Evolutionary conservation across 495 filamentous ascomycete genomes (phyloP).

Genomic region (Penicillium manginii): DNA sequence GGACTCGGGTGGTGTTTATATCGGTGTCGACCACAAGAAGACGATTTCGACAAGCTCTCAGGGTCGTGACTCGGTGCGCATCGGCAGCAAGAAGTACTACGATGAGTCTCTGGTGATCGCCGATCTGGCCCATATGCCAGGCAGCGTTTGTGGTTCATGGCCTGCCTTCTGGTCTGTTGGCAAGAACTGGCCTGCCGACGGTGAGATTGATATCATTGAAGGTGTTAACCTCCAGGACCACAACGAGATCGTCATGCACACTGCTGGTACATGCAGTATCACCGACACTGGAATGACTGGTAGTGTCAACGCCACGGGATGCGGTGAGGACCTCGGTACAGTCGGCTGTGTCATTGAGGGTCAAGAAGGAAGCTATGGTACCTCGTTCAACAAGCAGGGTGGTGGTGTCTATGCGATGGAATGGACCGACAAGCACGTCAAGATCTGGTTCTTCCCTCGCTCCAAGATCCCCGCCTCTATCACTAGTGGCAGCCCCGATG

Average conservation of each 20-base stretch:
- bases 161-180: slow-evolving; percentile 80
- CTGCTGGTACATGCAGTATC: slow-evolving; percentile 63
- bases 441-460: slow-evolving; percentile 80
- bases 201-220: slow-evolving; percentile 94
- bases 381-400: slow-evolving; percentile 70
- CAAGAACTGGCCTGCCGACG: slow-evolving; percentile 73
- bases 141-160: slow-evolving; percentile 70
- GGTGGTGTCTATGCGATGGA: slow-evolving; percentile 83
- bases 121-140: slow-evolving; percentile 79
- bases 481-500: slow-evolving; percentile 59
- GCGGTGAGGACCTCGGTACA: slow-evolving; percentile 55
- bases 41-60: slow-evolving; percentile 36
- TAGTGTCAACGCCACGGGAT: slow-evolving; percentile 53
- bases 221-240: slow-evolving; percentile 70
- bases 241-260: slow-evolving; percentile 79
- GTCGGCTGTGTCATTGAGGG: slow-evolving; percentile 54
- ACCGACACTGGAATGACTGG: slow-evolving; percentile 53
- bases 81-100: slow-evolving; percentile 70
- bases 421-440: slow-evolving; percentile 68
- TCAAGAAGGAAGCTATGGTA: slow-evolving; percentile 62
- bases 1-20: slow-evolving; percentile 51
- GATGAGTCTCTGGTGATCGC: slow-evolving; percentile 72
- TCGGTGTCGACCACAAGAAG: slow-evolving; percentile 53
- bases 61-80: slow-evolving; percentile 70
- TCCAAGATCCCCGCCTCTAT: slow-evolving; percentile 61